Evolutionary conservation across 2,329 filamentous ascomycete genomes (phyloP).

Genomic region (Diaporthe batatas): DNA sequence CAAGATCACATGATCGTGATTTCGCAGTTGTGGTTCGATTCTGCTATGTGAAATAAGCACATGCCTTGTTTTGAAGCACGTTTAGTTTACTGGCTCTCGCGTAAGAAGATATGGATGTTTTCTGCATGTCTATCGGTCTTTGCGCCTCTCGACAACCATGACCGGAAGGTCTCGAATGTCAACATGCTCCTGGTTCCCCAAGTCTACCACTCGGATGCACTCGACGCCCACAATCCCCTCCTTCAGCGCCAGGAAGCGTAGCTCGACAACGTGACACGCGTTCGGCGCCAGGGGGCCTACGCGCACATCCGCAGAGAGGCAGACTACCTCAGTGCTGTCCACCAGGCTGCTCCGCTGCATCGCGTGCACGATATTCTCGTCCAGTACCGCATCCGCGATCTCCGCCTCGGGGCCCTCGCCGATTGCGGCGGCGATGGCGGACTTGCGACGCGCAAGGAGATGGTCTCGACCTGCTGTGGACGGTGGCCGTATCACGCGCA

Average conservation of each 20-base stretch:
- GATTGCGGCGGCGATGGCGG: constrained; percentile 42
- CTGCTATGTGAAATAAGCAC: not conserved
- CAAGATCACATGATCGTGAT: not conserved
- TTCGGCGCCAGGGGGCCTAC: constrained; percentile 79
- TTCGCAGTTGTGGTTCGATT: not conserved
- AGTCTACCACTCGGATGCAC: constrained; percentile 78
- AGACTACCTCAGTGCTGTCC: constrained; percentile 78
- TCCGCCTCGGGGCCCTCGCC: constrained; percentile 43
- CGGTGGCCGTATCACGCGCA: constrained; percentile 65
- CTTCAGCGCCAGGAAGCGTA: constrained; percentile 78
- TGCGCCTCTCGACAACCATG: constrained; percentile 65
- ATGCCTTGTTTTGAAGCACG: not conserved
- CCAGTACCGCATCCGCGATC: constrained; percentile 76
- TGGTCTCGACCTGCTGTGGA: constrained; percentile 62
- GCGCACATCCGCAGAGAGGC: constrained; percentile 79
- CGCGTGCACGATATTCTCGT: constrained; percentile 79
- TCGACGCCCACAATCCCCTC: constrained; percentile 79
- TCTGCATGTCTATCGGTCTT: constrained; percentile 29
- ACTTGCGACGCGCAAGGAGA: constrained; percentile 51
- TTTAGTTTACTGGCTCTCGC: constrained; percentile 11
- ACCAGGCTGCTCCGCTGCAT: constrained; percentile 76
- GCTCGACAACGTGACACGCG: constrained; percentile 79
- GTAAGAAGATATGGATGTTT: not conserved
- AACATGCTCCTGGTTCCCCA: constrained; percentile 80
- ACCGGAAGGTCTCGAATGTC: constrained; percentile 82